A percentile compares a stretch with the other conserved stretches of the same genome.
Evolutionary conservation across 2,329 filamentous ascomycete genomes (phyloP).

Genomic region (Diaporthe destruens): DNA sequence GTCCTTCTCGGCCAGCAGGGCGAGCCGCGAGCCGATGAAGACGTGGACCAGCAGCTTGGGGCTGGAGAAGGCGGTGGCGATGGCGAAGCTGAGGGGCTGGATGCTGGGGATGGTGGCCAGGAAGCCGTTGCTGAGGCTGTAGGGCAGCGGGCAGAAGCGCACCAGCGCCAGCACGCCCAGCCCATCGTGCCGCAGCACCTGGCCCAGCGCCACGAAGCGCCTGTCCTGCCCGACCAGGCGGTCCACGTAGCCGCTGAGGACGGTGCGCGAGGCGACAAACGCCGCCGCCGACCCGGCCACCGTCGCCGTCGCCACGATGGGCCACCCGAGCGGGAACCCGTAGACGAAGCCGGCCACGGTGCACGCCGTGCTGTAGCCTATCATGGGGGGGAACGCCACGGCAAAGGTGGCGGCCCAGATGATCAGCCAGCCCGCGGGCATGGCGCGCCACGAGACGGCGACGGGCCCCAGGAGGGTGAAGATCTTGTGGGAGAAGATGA

Average conservation of each 20-base stretch:
- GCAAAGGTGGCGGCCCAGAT: slow-evolving; percentile 81
- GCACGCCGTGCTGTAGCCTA: slow-evolving; percentile 84
- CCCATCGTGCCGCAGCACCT: slow-evolving; percentile 92
- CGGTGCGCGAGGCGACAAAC: slow-evolving; percentile 83
- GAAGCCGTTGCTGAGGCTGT: slow-evolving; percentile 93
- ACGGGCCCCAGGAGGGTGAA: slow-evolving; percentile 81
- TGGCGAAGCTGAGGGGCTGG: slow-evolving; percentile 77
- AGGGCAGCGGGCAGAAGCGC: slow-evolving; percentile 90
- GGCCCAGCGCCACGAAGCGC: slow-evolving; percentile 87
- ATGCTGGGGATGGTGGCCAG: slow-evolving; percentile 94
- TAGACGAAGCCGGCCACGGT: slow-evolving; percentile 68
- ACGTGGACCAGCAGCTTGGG: slow-evolving; percentile 93
- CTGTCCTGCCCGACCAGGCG: slow-evolving; percentile 84
- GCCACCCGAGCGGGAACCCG: slow-evolving; percentile 77
- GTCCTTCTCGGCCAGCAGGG: slow-evolving; percentile 83
- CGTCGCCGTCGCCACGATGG: slow-evolving; percentile 83
- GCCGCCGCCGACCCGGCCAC: slow-evolving; percentile 82
- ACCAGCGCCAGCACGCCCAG: slow-evolving; percentile 92
- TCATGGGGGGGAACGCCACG: slow-evolving; percentile 86
- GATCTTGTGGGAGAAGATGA: slow-evolving; percentile 84
- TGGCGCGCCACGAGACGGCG: slow-evolving; percentile 81
- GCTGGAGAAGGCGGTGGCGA: slow-evolving; percentile 81
- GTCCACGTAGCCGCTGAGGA: slow-evolving; percentile 84
- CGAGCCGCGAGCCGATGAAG: slow-evolving; percentile 89
- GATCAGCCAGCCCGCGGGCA: slow-evolving; percentile 79